Base-by-base conservation (phyloP, 768 basidiomycete genomes). In the Stropharia rugosoannulata region DNA sequence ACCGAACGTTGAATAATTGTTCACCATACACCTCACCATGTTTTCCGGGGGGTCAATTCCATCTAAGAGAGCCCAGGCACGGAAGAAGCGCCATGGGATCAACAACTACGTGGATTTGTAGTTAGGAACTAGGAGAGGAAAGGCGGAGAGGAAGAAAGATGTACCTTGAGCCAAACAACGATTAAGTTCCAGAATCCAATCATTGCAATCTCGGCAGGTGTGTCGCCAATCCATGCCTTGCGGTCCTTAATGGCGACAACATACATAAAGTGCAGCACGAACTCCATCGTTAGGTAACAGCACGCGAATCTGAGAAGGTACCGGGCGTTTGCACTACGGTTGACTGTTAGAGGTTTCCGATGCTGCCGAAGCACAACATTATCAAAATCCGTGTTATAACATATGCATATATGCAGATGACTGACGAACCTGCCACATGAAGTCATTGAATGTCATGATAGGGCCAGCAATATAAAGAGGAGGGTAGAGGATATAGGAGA, bases 11-110 rank as follows among this genome's bases (percentile, higher is more conserved):
- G 95, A 97, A 67, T 98, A 98, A 69, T 98, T 98, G 70, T 98
- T 99, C 18, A 86, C 90, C 86, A 98, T 89, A 66, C 97, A 98
- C n/a, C 97, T 83, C 11, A 99, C 81, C 97, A 98, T 97, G 70
- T 99, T 99, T 70, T 99, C 97, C 0, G 96, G 97, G 0, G 94
- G 90, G 63, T 97, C 93, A 35, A 98, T 81, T 0, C 91, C 92
- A 63, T 94, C 92, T 51, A 83, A 68, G 18, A 98, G 75, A 2
- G 95, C 88, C 94, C 95, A 98, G 16, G 97, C 73, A 2, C 95
- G 89, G 77, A 98, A 98, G 76, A 97, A 97, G 10, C 96, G 82
- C 96, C 96, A 98, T 0, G 95, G 91, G 18, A 98, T 82, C 40
- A 98, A 76, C 18, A 98, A 83, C 95, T 98, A 62, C n/a, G 46